Base-by-base conservation (phyloP, 2,329 filamentous ascomycete species). In the Pseudogymnoascus sp. region DNA sequence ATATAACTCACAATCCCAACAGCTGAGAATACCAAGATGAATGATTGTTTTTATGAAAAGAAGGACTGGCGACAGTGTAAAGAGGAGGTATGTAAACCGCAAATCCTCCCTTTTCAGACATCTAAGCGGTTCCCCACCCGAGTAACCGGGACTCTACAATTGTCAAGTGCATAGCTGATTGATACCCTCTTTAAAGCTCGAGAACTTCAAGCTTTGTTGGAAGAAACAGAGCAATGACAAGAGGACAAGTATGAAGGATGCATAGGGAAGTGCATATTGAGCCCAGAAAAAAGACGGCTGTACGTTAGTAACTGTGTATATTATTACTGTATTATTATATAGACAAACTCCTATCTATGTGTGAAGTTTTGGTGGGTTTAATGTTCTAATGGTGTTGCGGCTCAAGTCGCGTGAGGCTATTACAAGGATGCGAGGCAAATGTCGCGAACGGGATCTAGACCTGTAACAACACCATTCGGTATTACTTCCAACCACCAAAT, bases 31-130 rank as follows among this genome's bases (percentile, higher is more conserved):
- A 79, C 84, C 62, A 93, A 87, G 72, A 84, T 99, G 87, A 97
- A 92, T 37, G 91, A 97, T 75, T 99, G 95, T 77, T 96, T 96
- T 76, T 96, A 86, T 73, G 91, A 93, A 63, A 96, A 93, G 82
- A 96, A 93, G 75, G 95, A 99, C 74, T 99, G 95, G 93, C 83
- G 95, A 69, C 82, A 83, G 64, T 99, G 95, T 77, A 89, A 89
- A 73, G 82, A 86, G 68, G 93, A 97, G 85, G 93, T 96, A 75
- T 79, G 89, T 78, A 63, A 53, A 23, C 62, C 60, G 60, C 35
- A 33, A 50, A 65, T 62, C 59, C 62, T 56, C 9, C 62, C 63
- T 44, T 68, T 71, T 66, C 67, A 65, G 68, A 65, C 65, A 29
- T 62, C 38, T 56, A 56, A 56, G 50, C 59, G 33, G 33, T 31